phyloP scores from a whole-genome alignment of 2,329 filamentous ascomycete genomes.

The Trichoderma guizhouense region DNA sequence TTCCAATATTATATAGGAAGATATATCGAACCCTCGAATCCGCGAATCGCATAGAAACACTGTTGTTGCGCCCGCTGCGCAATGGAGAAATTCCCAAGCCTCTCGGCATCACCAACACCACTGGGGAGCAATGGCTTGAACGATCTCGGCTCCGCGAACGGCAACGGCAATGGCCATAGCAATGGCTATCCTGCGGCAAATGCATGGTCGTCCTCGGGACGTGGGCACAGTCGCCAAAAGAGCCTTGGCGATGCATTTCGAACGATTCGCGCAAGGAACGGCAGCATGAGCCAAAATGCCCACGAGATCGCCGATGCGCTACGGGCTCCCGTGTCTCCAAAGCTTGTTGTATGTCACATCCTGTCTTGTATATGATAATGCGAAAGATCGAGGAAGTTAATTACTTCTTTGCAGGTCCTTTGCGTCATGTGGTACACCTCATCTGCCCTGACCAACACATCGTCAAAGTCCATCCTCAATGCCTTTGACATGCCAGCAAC shows the following conservation, averaged over 20 bases:
- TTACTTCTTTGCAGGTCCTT: constrained; percentile 56
- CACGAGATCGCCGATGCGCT: constrained; percentile 90
- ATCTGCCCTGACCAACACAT: constrained; percentile 94
- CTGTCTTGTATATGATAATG: not conserved
- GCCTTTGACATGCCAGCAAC: constrained; percentile 88
- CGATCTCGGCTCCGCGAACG: constrained; percentile 30
- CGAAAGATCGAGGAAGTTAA: not conserved
- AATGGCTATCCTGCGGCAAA: constrained; percentile 17
- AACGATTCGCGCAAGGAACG: constrained; percentile 74
- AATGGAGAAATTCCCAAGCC: constrained; percentile 59
- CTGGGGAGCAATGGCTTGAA: constrained; percentile 28
- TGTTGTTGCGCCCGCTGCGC: not conserved
- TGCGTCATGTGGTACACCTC: constrained; percentile 93
- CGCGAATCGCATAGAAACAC: not conserved
- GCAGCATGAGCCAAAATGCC: constrained; percentile 87
- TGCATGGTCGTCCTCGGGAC: constrained; percentile 32
- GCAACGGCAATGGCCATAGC: not conserved
- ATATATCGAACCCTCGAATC: not conserved
- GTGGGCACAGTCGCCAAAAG: constrained; percentile 70
- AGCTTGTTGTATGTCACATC: constrained; percentile 31
- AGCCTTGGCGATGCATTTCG: constrained; percentile 86
- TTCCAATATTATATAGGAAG: not conserved
- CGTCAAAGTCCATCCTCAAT: constrained; percentile 93
- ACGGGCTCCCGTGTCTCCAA: constrained; percentile 82
- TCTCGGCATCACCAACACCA: constrained; percentile 41